These are phyloP conservation scores for Neurospora tetrasperma DNA, from an alignment of 495 filamentous ascomycete genomes.

Conservation along the genomic window DNA sequence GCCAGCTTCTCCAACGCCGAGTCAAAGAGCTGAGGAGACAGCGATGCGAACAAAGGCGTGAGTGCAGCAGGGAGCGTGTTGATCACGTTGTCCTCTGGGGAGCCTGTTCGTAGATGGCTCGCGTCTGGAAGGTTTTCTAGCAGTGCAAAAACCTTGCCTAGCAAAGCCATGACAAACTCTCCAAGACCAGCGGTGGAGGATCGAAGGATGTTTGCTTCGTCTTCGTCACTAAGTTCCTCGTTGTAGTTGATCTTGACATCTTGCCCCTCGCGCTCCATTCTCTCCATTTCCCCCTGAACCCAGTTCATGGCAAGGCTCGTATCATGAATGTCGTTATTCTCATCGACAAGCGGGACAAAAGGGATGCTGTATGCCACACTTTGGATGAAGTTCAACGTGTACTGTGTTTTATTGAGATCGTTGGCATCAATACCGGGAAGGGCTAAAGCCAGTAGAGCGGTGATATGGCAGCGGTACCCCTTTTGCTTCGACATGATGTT, in stretches of 20 bases:
- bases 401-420: constrained; percentile 90
- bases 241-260: constrained; percentile 78
- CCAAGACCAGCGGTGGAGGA: constrained; percentile 91
- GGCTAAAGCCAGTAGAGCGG: constrained; percentile 80
- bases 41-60: constrained; percentile 76
- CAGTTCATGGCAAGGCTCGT: constrained; percentile 81
- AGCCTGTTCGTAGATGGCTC: constrained; percentile 72
- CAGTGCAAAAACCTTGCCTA: constrained; percentile 90
- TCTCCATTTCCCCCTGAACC: constrained; percentile 86
- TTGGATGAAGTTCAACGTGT: constrained; percentile 91
- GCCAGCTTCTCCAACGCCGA: constrained; percentile 84
- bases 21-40: constrained; percentile 92
- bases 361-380: constrained; percentile 91
- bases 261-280: constrained; percentile 82
- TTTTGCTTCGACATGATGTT: constrained; percentile 83
- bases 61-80: constrained; percentile 91
- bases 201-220: constrained; percentile 83
- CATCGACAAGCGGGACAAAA: constrained; percentile 69
- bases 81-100: constrained; percentile 93
- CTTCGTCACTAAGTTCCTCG: constrained; percentile 67
- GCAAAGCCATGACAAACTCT: constrained; percentile 80
- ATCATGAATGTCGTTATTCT: constrained; percentile 56
- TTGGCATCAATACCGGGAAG: constrained; percentile 96
- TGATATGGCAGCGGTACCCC: constrained; percentile 90
- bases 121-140: constrained; percentile 92